phyloP scores from a whole-genome alignment of 176 grass and related monocot species.

The Lolium rigidum region DNA sequence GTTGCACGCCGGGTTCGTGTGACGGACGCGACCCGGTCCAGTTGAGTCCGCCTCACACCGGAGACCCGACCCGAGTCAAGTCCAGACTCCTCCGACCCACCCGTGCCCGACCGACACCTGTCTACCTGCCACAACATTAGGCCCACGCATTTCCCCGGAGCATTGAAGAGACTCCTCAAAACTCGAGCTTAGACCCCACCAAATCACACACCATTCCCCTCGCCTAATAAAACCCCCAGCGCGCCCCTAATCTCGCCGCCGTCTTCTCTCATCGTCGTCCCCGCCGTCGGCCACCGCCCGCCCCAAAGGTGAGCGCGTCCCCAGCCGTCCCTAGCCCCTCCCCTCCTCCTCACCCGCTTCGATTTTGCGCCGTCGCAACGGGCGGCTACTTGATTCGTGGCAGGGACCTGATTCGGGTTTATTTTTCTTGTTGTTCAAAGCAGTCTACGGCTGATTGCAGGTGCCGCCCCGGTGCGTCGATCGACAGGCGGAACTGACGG shows the following conservation, averaged over 20 bases:
- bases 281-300: neutral
- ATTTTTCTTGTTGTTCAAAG: neutral
- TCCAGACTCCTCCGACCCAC: neutral
- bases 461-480: neutral
- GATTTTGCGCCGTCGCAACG: neutral
- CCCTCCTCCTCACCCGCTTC: neutral
- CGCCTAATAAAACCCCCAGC: neutral
- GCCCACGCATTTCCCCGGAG: too few relatives aligned
- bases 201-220: constrained; percentile 18
- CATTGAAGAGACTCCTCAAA: too few relatives aligned
- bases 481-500: neutral
- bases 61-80: neutral
- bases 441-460: neutral
- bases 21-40: constrained; percentile 10
- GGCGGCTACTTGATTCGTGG: neutral
- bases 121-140: neutral
- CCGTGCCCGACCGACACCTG: neutral
- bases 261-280: neutral
- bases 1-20: neutral
- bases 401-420: too few relatives aligned
- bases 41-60: neutral
- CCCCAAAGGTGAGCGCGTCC: neutral
- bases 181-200: constrained; percentile 7
- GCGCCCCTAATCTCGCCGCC: neutral
- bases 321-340: neutral